These are phyloP conservation scores for Trypanosomatidae sp. DNA, from an alignment of 208 protist genomes.

Conservation along the genomic window DNA sequence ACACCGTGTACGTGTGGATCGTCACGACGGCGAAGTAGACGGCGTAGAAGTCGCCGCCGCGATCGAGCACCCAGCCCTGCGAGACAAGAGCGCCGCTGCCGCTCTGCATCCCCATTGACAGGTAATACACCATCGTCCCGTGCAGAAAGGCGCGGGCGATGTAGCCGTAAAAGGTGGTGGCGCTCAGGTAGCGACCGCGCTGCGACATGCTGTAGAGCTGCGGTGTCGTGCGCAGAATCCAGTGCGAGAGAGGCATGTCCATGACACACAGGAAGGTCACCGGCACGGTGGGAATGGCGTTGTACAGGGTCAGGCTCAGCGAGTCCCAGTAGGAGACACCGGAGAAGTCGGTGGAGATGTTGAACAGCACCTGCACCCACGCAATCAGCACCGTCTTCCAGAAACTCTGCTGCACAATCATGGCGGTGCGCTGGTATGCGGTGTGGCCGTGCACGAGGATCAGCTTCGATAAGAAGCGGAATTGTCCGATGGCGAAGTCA, in stretches of 20 bases:
- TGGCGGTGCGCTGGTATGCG: conserved; percentile 86
- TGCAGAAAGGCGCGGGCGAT: conserved; percentile 73
- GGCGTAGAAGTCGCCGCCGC: conserved; percentile 72
- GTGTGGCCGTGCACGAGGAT: conserved; percentile 95
- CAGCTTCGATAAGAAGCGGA: conserved; percentile 88
- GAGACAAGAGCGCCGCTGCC: conserved; percentile 32
- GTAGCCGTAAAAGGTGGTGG: conserved; percentile 79
- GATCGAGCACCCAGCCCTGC: conserved; percentile 44
- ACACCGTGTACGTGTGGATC: conserved; percentile 79
- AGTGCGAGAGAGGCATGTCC: conserved; percentile 70
- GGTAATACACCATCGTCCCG: conserved; percentile 65
- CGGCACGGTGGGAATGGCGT: conserved; percentile 83
- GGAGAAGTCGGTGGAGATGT: conserved; percentile 72
- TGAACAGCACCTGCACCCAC: conserved; percentile 93
- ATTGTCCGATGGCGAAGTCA: conserved; percentile 93
- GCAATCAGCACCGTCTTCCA: conserved; percentile 95
- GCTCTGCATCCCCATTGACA: conserved; percentile 38
- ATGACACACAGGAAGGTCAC: conserved; percentile 87
- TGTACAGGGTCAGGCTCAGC: conserved; percentile 85
- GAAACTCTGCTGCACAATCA: conserved; percentile 96
- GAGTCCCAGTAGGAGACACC: conserved; percentile 92
- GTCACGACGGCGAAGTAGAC: conserved; percentile 81
- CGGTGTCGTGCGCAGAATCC: conserved; percentile 53
- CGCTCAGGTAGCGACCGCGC: conserved; percentile 61
- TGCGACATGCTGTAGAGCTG: conserved; percentile 73